phyloP scores from a whole-genome alignment of 2,329 filamentous ascomycete species.

The Fusarium tuaranense region DNA sequence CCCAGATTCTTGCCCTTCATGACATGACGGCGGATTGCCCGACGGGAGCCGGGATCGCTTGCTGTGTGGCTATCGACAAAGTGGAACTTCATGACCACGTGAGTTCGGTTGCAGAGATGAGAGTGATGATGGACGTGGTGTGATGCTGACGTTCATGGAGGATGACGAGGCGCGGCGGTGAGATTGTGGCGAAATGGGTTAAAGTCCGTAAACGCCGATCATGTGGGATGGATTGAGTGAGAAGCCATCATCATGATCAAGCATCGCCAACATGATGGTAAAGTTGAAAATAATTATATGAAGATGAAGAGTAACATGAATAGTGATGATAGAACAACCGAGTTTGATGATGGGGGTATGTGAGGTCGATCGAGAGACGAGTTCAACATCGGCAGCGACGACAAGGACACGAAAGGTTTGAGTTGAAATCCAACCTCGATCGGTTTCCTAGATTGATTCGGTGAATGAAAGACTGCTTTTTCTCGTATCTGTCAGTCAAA shows the following conservation, averaged over 20 bases:
- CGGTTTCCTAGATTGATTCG: not conserved
- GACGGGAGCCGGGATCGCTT: slow-evolving; percentile 14
- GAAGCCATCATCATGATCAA: not conserved
- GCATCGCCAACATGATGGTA: not conserved
- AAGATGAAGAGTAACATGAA: not conserved
- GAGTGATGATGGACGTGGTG: not conserved
- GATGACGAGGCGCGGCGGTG: not conserved
- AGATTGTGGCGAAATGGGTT: slow-evolving; percentile 16
- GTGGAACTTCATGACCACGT: slow-evolving; percentile 32
- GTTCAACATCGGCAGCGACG: not conserved
- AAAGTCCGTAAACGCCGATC: slow-evolving; percentile 35
- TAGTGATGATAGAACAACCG: not conserved
- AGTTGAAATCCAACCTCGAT: not conserved
- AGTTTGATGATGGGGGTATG: not conserved
- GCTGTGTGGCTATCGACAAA: slow-evolving; percentile 29
- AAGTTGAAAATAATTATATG: not conserved
- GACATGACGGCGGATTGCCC: slow-evolving; percentile 38
- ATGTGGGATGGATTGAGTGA: not conserved
- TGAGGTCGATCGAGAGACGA: not conserved
- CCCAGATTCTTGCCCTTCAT: slow-evolving; percentile 41
- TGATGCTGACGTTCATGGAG: not conserved
- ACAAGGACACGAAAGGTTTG: not conserved
- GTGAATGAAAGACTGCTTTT: not conserved
- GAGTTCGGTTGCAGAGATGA: not conserved
- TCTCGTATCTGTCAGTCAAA: not conserved